Percentiles rank a stretch among this genome's conserved stretches.
Evolutionary conservation across 108 stramenopile genomes (phyloP).

Genomic region (Skeletonema potamos): DNA sequence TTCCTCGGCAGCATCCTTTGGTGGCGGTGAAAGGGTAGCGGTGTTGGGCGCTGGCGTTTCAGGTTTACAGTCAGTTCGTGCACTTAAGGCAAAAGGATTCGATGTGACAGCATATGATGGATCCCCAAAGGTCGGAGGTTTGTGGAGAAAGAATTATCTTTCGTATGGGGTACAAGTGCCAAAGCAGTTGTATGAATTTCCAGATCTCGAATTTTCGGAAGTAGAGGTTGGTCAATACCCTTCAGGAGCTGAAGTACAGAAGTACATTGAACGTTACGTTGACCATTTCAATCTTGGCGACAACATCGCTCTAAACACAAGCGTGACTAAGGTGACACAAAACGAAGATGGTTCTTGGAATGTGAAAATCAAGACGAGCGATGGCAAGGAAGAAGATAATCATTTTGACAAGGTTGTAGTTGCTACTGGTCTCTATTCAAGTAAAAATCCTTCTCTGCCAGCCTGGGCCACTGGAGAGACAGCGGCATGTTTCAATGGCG

Average conservation of each 20-base stretch:
- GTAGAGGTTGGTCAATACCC: slow-evolving; percentile 12
- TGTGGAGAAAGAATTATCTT: slow-evolving; percentile 42
- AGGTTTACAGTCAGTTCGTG: slow-evolving; percentile 34
- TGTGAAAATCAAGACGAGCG: neutral
- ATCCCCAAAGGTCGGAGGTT: slow-evolving; percentile 22
- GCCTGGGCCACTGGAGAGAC: neutral
- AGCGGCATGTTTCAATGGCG: slow-evolving; percentile 1
- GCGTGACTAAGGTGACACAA: neutral
- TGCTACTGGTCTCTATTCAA: slow-evolving; percentile 25
- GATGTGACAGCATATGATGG: slow-evolving; percentile 44
- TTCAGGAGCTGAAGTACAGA: slow-evolving; percentile 30
- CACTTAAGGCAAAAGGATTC: slow-evolving; percentile 16
- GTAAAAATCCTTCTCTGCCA: slow-evolving; percentile 3
- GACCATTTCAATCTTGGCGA: slow-evolving; percentile 18
- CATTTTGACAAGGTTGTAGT: slow-evolving; percentile 25
- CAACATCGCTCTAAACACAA: slow-evolving; percentile 19
- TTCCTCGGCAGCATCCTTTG: neutral
- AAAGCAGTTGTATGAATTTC: slow-evolving; percentile 44
- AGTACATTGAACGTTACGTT: slow-evolving; percentile 29
- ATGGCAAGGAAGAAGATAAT: slow-evolving; percentile 11
- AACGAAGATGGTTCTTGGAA: slow-evolving; percentile 2
- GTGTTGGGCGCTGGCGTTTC: slow-evolving; percentile 40
- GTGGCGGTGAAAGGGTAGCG: slow-evolving; percentile 8
- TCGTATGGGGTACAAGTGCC: slow-evolving; percentile 36
- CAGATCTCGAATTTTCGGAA: slow-evolving; percentile 28